phyloP scores from a whole-genome alignment of 768 basidiomycete genomes.

The Kondoa malvinella region DNA sequence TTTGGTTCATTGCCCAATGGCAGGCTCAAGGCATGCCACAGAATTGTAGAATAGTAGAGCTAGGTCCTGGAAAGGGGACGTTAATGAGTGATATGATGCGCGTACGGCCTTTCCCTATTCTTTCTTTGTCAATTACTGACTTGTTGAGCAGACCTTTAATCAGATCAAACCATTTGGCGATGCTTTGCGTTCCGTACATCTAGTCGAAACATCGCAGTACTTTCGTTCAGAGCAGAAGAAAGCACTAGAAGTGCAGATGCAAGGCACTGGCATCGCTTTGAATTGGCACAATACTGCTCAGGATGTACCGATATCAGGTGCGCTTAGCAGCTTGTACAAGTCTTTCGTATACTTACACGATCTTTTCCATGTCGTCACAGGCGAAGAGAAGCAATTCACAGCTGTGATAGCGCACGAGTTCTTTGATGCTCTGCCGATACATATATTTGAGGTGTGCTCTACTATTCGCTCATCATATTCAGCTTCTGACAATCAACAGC shows the following conservation, averaged over 20 bases:
- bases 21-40: constrained; percentile 38
- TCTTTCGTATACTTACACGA: background rate
- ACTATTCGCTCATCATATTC: background rate
- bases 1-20: constrained; percentile 76
- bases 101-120: constrained; percentile 36
- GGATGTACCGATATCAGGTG: constrained; percentile 41
- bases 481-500: constrained; percentile 42
- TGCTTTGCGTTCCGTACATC: constrained; percentile 21
- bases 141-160: constrained; percentile 30
- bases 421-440: constrained; percentile 88
- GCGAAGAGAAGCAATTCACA: constrained; percentile 42
- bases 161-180: constrained; percentile 33
- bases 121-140: constrained; percentile 25
- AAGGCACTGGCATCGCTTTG: constrained; percentile 29
- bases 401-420: constrained; percentile 90
- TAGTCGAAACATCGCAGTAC: constrained; percentile 23
- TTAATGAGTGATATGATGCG: constrained; percentile 75
- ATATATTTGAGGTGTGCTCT: constrained; percentile 56
- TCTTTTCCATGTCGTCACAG: background rate
- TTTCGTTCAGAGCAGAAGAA: constrained; percentile 20
- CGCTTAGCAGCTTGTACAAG: too few relatives aligned
- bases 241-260: constrained; percentile 10
- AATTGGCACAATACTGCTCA: constrained; percentile 60
- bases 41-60: constrained; percentile 58
- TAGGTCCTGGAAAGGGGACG: constrained; percentile 87